These are phyloP conservation scores for Orbilia blumenaviensis DNA, from an alignment of 2,329 filamentous ascomycete genomes.

Conservation along the genomic window DNA sequence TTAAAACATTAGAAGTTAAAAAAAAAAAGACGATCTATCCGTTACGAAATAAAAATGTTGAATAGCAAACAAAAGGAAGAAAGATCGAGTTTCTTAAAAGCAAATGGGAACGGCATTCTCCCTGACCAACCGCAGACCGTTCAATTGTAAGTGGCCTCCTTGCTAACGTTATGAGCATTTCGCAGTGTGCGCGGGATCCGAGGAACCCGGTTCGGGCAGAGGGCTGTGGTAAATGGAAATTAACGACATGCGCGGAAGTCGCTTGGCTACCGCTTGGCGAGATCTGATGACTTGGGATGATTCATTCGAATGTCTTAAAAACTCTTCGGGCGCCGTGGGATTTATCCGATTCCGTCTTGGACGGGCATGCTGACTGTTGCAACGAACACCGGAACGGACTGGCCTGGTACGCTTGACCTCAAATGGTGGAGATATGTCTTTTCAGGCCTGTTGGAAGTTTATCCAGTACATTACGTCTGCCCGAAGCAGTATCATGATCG, in stretches of 20 bases:
- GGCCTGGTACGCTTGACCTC: not conserved
- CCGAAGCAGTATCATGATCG: not conserved
- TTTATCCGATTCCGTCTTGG: constrained; percentile 20
- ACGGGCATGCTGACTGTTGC: not conserved
- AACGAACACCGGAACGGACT: not conserved
- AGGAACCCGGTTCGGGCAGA: constrained; percentile 17
- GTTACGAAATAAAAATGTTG: not conserved
- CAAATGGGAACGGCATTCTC: not conserved
- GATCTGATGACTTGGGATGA: not conserved
- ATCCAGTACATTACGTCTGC: not conserved
- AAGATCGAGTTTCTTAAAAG: constrained; percentile 7
- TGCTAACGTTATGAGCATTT: constrained; percentile 2
- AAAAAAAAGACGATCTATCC: not conserved
- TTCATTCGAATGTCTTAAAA: constrained; percentile 3
- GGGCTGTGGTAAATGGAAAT: not conserved
- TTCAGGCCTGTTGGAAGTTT: not conserved
- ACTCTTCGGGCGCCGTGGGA: not conserved
- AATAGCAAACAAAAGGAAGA: not conserved
- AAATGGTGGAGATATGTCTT: not conserved
- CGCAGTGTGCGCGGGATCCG: constrained; percentile 26
- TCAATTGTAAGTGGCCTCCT: not conserved
- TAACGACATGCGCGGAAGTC: constrained; percentile 15
- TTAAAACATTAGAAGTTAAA: not conserved
- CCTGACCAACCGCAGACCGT: not conserved
- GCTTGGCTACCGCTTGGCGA: constrained; percentile 35